Conservation (phyloP, 371 early-diverging fungal species). For the Blastocladiella emersonii region DNA sequence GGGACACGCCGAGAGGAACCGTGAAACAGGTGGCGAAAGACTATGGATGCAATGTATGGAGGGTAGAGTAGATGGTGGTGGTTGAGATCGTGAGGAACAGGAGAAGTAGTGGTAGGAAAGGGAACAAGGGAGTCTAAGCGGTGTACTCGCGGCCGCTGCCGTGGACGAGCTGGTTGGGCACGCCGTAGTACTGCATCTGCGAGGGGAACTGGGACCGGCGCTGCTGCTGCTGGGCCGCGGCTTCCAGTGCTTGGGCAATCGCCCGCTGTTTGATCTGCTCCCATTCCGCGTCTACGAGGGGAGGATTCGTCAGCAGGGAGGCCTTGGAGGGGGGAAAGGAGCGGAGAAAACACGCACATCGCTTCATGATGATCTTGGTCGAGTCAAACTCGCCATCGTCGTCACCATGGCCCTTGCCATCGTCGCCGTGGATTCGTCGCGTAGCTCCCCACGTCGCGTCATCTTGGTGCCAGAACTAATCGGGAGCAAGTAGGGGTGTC, state of each 20-base stretch:
- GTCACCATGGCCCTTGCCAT: background rate
- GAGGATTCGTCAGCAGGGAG: background rate
- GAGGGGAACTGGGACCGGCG: background rate
- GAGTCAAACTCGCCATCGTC: background rate
- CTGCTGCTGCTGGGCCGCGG: background rate
- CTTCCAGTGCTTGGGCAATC: background rate
- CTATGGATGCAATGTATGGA: too few relatives aligned
- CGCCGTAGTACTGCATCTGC: background rate
- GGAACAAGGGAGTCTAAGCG: too few relatives aligned
- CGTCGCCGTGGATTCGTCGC: background rate
- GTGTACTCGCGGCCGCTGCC: background rate
- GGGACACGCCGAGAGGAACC: too few relatives aligned
- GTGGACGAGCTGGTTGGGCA: background rate
- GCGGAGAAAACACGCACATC: background rate
- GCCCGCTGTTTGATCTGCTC: background rate
- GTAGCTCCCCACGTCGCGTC: conserved; percentile 18
- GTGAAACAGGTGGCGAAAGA: too few relatives aligned
- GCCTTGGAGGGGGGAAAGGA: background rate
- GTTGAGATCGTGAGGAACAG: too few relatives aligned
- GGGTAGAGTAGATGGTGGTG: too few relatives aligned
- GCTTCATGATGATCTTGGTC: background rate
- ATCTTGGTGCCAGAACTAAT: conserved; percentile 40
- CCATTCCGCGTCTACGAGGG: background rate
- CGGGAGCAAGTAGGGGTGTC: too few relatives aligned
- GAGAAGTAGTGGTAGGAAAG: too few relatives aligned